Base-by-base conservation (phyloP, 257 asterid species). In the Eucommia ulmoides region DNA sequence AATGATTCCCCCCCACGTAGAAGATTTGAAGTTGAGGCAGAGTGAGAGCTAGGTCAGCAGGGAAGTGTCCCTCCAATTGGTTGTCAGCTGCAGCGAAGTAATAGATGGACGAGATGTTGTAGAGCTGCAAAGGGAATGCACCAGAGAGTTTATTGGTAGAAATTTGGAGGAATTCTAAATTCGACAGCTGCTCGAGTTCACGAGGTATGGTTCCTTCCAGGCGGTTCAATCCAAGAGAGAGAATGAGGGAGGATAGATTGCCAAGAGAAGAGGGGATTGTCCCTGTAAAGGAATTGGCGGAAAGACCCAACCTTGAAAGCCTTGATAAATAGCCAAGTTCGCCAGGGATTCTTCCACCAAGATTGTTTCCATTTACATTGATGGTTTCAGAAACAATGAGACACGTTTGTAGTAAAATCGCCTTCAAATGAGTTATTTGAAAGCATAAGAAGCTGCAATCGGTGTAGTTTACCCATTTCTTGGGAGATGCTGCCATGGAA, bases 241-340 rank as follows among this genome's bases (percentile, higher is more conserved):
- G 52, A 65, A 61, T 72, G 5, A 74, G 52, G 57, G 61, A 58
- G 1, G 86, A 54, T 38, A 78, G 73, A 33, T 78, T 78, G 33
- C 82, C 82, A 16, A 74, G 22, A 20, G 74, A 63, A 46, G 69
- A 45, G 4, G 80, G 82, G 18, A 74, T 33, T 3, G 33, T 60
- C 61, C 86, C 86, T 49, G 79, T 65, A 29, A 78, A 61, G 51
- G 71, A 71, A 71, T 74, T 78, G 68, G 38, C 74, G 54, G 66
- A 70, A 23, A 77, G 63, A 55, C 66, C 54, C 56, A 63, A 59
- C 42, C 2, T 50, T 8, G 20, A 55, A 22, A 68, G 70, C 59
- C 54, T 54, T 45, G 59, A n/a, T 50, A 68, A 22, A 16, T 46
- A 58, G 23, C 66, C 66, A 22, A 68, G 53, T 9, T 58, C 56